Base-by-base conservation (phyloP, 306 rosid species). In the Macrotyloma uniflorum region DNA sequence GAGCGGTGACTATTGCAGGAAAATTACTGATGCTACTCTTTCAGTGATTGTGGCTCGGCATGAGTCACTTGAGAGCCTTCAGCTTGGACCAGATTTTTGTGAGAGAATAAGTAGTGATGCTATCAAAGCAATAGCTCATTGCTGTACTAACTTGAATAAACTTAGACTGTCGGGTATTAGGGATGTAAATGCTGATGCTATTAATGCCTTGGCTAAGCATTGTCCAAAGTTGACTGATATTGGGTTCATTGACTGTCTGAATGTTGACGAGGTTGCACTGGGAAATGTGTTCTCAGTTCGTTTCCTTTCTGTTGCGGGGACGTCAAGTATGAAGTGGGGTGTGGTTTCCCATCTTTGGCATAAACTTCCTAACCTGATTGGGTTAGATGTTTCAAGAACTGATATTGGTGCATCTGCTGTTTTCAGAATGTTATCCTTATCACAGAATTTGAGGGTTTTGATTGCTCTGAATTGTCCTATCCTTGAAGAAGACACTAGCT, bases 71-170 rank as follows among this genome's bases (percentile, higher is more conserved):
- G 96, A 96, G 86, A 90, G 97, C 81, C 96, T 96, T 79, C 97
- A 89, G 87, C 99, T 96, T 82, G 99, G 98, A 77, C 98, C 99
- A 8, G 99, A 96, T 90, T 96, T 93, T 86, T 96, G 99, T 75
- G 99, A 96, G 78, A 93, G 89, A 97, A 91, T 96, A 75, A 96
- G 94, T 71, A 91, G 99, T 78, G 99, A 96, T 90, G 98, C 99
- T 80, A 91, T 96, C 64, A 93, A 89, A 82, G 87, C 92, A 70
- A 85, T 91, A 70, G 98, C 98, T 35, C 79, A 88, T 85, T 96
- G 99, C 83, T 96, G 98, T 82, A 87, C 85, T 64, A 83, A 76
- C 84, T 74, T 96, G 87, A 87, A 74, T 81, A 96, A 84, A 80
- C 94, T 96, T 67, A 78, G 98, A 63, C 93, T 96, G 38, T 93